Conservation (phyloP, 164 flowering plant genomes). For the Magnolia changhungtana region DNA sequence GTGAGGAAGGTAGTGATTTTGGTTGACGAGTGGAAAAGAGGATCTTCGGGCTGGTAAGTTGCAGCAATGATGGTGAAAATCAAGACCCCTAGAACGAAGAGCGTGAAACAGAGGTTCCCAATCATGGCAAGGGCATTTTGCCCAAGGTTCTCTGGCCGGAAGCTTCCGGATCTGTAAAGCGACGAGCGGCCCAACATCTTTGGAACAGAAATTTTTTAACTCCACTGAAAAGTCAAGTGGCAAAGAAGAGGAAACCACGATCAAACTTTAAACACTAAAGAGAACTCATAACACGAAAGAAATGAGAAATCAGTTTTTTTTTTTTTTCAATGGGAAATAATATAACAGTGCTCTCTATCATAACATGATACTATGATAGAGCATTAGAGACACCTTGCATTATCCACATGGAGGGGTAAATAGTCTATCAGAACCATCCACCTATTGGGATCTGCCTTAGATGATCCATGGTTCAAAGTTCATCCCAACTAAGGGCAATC, state of each 20-base stretch:
- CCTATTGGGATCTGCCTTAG: too few relatives aligned
- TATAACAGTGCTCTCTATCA: not conserved
- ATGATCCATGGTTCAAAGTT: too few relatives aligned
- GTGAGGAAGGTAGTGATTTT: constrained; percentile 65
- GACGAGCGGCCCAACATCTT: constrained; percentile 59
- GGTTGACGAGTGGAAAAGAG: constrained; percentile 73
- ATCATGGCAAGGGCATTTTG: constrained; percentile 66
- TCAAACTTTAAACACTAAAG: not conserved
- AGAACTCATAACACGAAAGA: not conserved
- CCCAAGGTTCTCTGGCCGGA: constrained; percentile 75
- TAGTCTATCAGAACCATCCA: too few relatives aligned
- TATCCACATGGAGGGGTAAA: not conserved
- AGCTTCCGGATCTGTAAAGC: constrained; percentile 50
- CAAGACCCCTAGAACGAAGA: constrained; percentile 70
- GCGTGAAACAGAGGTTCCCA: constrained; percentile 65
- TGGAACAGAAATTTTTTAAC: not conserved
- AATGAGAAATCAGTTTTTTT: too few relatives aligned
- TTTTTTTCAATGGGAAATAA: too few relatives aligned
- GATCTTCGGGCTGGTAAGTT: constrained; percentile 86
- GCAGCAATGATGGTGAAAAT: constrained; percentile 87
- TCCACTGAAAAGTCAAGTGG: not conserved
- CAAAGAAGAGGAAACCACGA: not conserved
- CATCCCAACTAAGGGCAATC: too few relatives aligned
- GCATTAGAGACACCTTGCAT: not conserved
- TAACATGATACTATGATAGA: not conserved